These are phyloP conservation scores for Leccinellum albellum DNA, from an alignment of 768 basidiomycete genomes.

Conservation along the genomic window DNA sequence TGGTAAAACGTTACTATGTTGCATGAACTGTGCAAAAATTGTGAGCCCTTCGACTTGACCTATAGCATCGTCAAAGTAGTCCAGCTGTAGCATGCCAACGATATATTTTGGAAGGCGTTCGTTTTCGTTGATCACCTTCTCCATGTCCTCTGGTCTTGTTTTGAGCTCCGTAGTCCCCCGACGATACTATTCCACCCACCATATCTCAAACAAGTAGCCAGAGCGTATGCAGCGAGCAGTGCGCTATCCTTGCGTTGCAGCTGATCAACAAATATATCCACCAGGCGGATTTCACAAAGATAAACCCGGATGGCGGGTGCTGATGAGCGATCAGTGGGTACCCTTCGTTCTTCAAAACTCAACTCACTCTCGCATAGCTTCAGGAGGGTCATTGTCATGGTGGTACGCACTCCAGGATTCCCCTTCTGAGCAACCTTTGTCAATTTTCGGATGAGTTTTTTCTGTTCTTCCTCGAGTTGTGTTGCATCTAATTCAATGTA, in stretches of 20 bases:
- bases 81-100: slow-evolving; percentile 19
- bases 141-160: slow-evolving; percentile 10
- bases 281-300: slow-evolving; percentile 8
- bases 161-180: background rate
- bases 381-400: slow-evolving; percentile 23
- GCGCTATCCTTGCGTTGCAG: slow-evolving; percentile 13
- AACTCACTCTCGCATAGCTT: slow-evolving; percentile 20
- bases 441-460: background rate
- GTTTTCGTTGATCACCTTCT: slow-evolving; percentile 1
- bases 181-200: slow-evolving; percentile 4
- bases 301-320: background rate
- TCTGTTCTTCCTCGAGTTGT: background rate
- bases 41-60: slow-evolving; percentile 25
- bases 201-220: slow-evolving; percentile 14
- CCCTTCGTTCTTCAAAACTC: background rate
- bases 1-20: slow-evolving; percentile 9
- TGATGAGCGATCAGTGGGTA: background rate
- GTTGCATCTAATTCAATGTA: slow-evolving; percentile 1
- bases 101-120: slow-evolving; percentile 14
- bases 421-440: background rate
- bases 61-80: slow-evolving; percentile 27
- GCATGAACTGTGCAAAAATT: slow-evolving; percentile 20
- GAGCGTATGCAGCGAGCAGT: slow-evolving; percentile 21
- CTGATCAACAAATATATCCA: slow-evolving; percentile 14
- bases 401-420: slow-evolving; percentile 15